These are phyloP conservation scores for Mimosa pudica DNA, from an alignment of 306 rosid species.

Conservation along the genomic window DNA sequence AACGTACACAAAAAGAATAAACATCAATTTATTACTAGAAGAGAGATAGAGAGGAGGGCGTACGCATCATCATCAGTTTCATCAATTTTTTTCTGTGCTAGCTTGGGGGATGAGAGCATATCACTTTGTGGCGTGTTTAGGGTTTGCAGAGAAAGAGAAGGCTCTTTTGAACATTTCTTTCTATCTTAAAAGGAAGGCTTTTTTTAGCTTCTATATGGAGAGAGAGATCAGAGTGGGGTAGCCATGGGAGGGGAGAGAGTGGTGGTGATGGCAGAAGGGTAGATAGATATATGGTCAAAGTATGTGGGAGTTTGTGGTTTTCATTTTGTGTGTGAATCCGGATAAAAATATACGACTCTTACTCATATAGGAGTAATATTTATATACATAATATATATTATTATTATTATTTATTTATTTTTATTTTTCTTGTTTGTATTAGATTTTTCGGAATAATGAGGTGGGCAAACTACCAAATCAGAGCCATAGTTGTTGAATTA, in stretches of 20 bases:
- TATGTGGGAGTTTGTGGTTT: conserved; percentile 50
- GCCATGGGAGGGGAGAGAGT: conserved; percentile 23
- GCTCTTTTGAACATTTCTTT: neutral
- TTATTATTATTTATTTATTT: neutral
- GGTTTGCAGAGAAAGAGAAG: conserved; percentile 43
- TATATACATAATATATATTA: too few relatives aligned
- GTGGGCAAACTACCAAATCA: conserved; percentile 66
- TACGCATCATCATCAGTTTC: neutral
- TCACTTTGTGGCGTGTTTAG: conserved; percentile 37
- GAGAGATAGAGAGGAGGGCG: neutral
- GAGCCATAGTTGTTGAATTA: conserved; percentile 55
- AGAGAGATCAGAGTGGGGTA: conserved; percentile 57
- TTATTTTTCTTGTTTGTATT: neutral
- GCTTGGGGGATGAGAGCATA: neutral
- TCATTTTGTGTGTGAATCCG: conserved; percentile 42
- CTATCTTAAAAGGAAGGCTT: conserved; percentile 45
- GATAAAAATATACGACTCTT: conserved; percentile 25
- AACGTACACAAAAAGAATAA: conserved; percentile 41
- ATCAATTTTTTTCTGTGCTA: neutral
- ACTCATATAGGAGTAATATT: too few relatives aligned
- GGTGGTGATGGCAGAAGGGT: neutral
- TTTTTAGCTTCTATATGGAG: conserved; percentile 33
- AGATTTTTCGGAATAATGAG: conserved; percentile 39
- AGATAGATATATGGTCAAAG: conserved; percentile 44
- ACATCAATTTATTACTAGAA: conserved; percentile 40